Percentiles rank a stretch among this genome's conserved stretches.
Evolutionary conservation across 1,139 yeast species (phyloP).

Genomic region (Yamadazyma mexicana): DNA sequence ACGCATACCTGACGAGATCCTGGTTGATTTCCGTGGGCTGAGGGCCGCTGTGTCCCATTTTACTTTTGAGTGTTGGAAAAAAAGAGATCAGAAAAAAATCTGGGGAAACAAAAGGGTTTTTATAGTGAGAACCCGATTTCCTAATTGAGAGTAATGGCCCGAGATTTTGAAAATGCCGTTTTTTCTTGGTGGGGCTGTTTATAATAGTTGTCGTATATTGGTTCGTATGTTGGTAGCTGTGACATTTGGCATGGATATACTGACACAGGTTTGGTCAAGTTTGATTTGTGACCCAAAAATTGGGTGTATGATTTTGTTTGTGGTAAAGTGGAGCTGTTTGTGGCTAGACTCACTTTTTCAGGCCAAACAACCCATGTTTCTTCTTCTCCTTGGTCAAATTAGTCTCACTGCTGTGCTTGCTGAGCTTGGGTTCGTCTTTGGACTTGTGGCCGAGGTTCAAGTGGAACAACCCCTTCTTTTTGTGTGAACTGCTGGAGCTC

Average conservation of each 20-base stretch:
- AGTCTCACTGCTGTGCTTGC: background rate
- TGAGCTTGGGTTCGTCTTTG: background rate
- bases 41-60: background rate
- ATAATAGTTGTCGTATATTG: too few relatives aligned
- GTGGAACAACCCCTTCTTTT: slow-evolving; percentile 5
- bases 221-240: too few relatives aligned
- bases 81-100: background rate
- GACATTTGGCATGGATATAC: too few relatives aligned
- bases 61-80: too few relatives aligned
- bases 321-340: too few relatives aligned
- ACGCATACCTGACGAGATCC: slow-evolving; percentile 39
- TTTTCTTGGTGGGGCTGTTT: too few relatives aligned
- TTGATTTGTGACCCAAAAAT: too few relatives aligned
- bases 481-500: background rate
- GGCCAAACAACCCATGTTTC: slow-evolving; percentile 3
- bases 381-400: slow-evolving; percentile 1
- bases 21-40: background rate
- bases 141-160: background rate
- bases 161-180: background rate
- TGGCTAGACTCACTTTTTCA: slow-evolving; percentile 4
- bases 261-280: too few relatives aligned
- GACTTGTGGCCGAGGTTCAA: slow-evolving; percentile 1
- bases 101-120: slow-evolving; percentile 1
- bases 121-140: background rate
- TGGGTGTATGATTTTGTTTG: too few relatives aligned